Conservation (phyloP, 2,329 filamentous ascomycete species). For the Pseudogymnoascus sp. region DNA sequence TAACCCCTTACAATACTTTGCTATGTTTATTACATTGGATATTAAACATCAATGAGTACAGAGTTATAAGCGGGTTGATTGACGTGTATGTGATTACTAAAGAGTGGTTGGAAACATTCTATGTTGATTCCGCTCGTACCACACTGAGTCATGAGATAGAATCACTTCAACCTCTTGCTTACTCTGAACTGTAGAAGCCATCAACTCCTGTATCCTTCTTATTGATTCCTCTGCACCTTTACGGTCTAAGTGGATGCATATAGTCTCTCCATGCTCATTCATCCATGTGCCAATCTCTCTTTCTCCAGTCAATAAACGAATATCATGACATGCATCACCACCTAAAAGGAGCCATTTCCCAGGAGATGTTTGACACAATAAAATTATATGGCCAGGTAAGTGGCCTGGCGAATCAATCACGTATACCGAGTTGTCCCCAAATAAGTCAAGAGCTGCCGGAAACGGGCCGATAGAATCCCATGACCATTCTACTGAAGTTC, state of each 20-base stretch:
- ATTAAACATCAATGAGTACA: too few relatives aligned
- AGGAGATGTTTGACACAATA: slow-evolving; percentile 36
- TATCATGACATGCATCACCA: slow-evolving; percentile 49
- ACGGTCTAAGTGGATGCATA: slow-evolving; percentile 47
- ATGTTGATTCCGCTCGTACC: slow-evolving; percentile 35
- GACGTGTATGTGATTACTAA: neutral
- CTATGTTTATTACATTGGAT: too few relatives aligned
- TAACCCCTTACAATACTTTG: too few relatives aligned
- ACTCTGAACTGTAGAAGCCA: slow-evolving; percentile 12
- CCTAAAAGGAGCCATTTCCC: slow-evolving; percentile 42
- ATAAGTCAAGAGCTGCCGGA: slow-evolving; percentile 40
- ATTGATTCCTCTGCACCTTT: slow-evolving; percentile 39
- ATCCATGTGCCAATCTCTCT: slow-evolving; percentile 45
- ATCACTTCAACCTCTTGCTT: slow-evolving; percentile 42
- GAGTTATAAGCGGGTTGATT: too few relatives aligned
- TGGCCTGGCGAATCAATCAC: slow-evolving; percentile 46
- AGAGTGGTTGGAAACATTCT: slow-evolving; percentile 25
- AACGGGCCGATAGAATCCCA: slow-evolving; percentile 41
- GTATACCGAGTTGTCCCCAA: slow-evolving; percentile 40
- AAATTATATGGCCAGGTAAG: slow-evolving; percentile 44
- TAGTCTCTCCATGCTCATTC: slow-evolving; percentile 36
- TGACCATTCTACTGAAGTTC: slow-evolving; percentile 15
- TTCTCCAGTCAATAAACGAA: slow-evolving; percentile 43
- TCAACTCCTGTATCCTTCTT: slow-evolving; percentile 33
- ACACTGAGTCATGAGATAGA: slow-evolving; percentile 44